phyloP scores from a whole-genome alignment of 441 rosid genomes.

The Adansonia grandidieri region DNA sequence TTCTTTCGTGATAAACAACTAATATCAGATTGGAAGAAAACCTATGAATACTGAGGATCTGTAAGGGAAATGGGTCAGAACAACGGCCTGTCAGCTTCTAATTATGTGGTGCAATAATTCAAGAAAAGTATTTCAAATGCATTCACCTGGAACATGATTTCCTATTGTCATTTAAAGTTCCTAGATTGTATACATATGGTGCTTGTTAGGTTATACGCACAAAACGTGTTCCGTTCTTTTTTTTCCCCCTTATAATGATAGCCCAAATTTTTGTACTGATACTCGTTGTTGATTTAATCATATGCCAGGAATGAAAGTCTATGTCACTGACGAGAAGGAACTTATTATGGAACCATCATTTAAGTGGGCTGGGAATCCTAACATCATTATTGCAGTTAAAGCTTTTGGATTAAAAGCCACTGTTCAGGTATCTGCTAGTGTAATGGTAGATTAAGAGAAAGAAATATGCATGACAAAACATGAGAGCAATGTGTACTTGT shows the following conservation, averaged over 20 bases:
- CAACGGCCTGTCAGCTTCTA: not conserved
- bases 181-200: not conserved
- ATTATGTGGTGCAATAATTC: not conserved
- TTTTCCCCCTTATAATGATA: not conserved
- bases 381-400: slow-evolving; percentile 55
- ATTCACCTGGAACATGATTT: not conserved
- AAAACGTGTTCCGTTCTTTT: not conserved
- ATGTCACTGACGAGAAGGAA: slow-evolving; percentile 72
- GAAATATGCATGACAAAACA: not conserved
- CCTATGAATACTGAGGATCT: not conserved
- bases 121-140: not conserved
- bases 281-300: slow-evolving; percentile 21
- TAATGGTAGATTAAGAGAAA: slow-evolving; percentile 10
- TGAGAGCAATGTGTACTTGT: too few relatives aligned
- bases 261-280: not conserved
- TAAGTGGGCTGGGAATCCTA: slow-evolving; percentile 85
- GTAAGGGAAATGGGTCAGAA: not conserved
- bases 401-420: slow-evolving; percentile 71
- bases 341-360: slow-evolving; percentile 65
- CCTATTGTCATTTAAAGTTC: not conserved
- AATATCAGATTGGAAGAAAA: slow-evolving; percentile 5
- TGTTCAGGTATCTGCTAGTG: slow-evolving; percentile 49
- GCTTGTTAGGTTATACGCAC: not conserved
- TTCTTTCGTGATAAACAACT: not conserved
- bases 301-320: slow-evolving; percentile 66